A percentile compares a stretch with the other conserved stretches of the same genome.
These are phyloP conservation scores for Paspalum notatum DNA, from an alignment of 176 grass and related monocot species.

Conservation along the genomic window DNA sequence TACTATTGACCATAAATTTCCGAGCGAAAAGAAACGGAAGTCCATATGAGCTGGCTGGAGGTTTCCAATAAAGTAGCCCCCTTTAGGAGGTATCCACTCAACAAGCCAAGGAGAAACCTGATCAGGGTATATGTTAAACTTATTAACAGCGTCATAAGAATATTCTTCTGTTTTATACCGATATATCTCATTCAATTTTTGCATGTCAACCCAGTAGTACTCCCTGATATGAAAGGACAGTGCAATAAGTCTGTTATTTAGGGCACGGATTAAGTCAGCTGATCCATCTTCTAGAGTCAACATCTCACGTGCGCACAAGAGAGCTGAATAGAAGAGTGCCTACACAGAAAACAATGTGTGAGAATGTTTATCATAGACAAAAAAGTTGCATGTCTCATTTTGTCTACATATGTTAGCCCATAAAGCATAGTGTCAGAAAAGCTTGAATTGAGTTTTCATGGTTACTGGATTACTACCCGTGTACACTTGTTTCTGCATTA, in stretches of 20 bases:
- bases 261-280: constrained; percentile 78
- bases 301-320: constrained; percentile 86
- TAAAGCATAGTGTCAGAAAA: neutral
- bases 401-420: neutral
- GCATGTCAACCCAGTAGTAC: constrained; percentile 87
- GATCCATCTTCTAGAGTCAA: constrained; percentile 84
- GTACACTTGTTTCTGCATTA: neutral
- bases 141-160: constrained; percentile 90
- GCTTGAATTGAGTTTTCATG: neutral
- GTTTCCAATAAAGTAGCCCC: constrained; percentile 86
- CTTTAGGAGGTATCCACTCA: constrained; percentile 89
- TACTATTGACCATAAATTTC: constrained; percentile 89
- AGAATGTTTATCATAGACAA: neutral
- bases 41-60: constrained; percentile 94
- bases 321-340: constrained; percentile 96
- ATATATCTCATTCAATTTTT: constrained; percentile 92
- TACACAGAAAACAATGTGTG: constrained; percentile 38
- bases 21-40: constrained; percentile 82
- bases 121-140: constrained; percentile 97
- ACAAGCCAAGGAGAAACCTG: constrained; percentile 83
- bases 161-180: constrained; percentile 95
- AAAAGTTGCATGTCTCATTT: neutral
- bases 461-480: neutral
- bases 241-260: constrained; percentile 87
- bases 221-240: constrained; percentile 90